Evolutionary conservation across 148 eudicot species (phyloP), one percentile per base, ranked within the genome.

Genomic region (Rhododendron kiyosumense): DNA sequence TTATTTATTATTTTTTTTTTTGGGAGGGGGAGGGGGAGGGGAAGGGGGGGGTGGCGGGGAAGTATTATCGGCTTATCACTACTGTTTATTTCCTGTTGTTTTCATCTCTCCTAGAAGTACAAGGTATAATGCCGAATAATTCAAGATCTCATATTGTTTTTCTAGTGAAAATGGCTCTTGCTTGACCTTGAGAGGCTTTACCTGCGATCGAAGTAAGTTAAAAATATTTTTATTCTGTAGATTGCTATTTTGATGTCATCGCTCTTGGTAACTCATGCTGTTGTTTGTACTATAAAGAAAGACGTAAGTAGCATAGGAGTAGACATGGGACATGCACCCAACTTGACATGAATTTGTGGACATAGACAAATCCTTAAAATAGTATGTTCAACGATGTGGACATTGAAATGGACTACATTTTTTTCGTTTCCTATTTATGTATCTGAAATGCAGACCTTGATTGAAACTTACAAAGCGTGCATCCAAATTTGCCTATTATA

Each of bases 151-250:
- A 24, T 28, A 22, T 20, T 45, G 61, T 76, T 61, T 81, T 85
- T 41, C 75, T 81, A 85, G 85, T n/a, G 85, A 69, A 24, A 34
- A n/a, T 6, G 85, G 51, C 8, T 41, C 87, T 20, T 85, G 89
- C 84, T 77, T 85, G 78, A 85, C 75, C 28, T 77, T 7, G 87
- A 4, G 52, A 65, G 38, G 22, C 82, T 30, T 12, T 46, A 20
- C 0, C 1, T 87, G 87, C 32, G 18, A 57, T n/a, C 36, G 0
- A 51, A 36, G 89, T 85, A 77, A 88, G 89, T 51, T 77, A 17
- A 36, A 2, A 36, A 36, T 36, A 7, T 84, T 84, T 20, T 17
- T 4, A 17, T 54, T 0, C 1, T 71, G 20, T 81, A 1, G 17
- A 15, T 0, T 57, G 45, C 26, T 57, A 30, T 17, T 79, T 81